Base-by-base conservation (phyloP, 495 filamentous ascomycete species). In the Alectoria sarmentosa region DNA sequence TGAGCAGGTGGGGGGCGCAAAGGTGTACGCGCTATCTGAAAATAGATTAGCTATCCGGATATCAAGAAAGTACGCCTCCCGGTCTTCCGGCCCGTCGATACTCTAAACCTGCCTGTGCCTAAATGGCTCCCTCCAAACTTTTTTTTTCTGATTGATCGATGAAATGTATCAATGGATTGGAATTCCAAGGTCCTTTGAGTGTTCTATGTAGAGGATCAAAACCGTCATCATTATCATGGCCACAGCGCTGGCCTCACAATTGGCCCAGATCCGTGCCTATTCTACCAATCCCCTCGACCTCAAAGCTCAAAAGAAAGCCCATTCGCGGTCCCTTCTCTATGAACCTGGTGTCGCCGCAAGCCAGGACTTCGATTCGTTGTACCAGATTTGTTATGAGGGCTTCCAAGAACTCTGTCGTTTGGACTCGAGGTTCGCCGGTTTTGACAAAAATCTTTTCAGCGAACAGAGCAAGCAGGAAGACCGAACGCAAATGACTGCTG, bases 321-420 rank as follows among this genome's bases (percentile, higher is more conserved):
- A 98, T 78, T 90, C 90, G 57, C 89, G 94, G 70, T 98, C 94
- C 21, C 74, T 99, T 60, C 87, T 99, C 61, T 99, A 92, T 75
- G 91, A 95, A 69, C 83, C 85, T 46, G 82, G 84, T 69, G 80
- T 89, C 66, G 95, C 94, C 41, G 86, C 87, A 17, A 83, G 84
- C 32, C 94, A 99, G 74, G 90, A 87, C 67, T 96, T 93, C 72
- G 87, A 96, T 69, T 88, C 88, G 11, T 82, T 99, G 64, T 98
- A 89, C 73, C 80, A 88, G 56, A 82, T 96, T 72, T 96, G 92
- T 71, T 78, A 82, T 65, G 91, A 96, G 69, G 93, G 92, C 1
- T 98, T 91, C 69, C 83, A 88, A 36, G 94, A 99, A 67, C 78
- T 99, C 66, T 98, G 94, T 73, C 82, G 82, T 65, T 76, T 99